Conservation (phyloP, 306 rosid genomes). For the Quercus rubra region DNA sequence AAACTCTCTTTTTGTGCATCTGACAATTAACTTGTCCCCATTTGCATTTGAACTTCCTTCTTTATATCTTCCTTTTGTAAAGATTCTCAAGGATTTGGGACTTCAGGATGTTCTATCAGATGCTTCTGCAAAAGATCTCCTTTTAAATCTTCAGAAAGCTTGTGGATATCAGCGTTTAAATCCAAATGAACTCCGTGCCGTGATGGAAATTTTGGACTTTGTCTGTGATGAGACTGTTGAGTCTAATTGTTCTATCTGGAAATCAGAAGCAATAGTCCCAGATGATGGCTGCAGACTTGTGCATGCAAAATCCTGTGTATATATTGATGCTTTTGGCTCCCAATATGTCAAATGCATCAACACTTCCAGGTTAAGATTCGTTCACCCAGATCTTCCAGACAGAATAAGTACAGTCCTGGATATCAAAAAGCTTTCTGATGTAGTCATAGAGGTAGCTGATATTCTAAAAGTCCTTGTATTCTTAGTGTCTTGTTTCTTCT, state of each 20-base stretch:
- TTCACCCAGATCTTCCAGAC: conserved; percentile 87
- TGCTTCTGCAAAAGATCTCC: conserved; percentile 78
- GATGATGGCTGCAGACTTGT: conserved; percentile 96
- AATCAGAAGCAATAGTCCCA: conserved; percentile 78
- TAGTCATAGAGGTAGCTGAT: conserved; percentile 72
- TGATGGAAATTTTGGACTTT: conserved; percentile 79
- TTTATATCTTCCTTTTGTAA: conserved; percentile 73
- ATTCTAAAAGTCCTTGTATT: conserved; percentile 17
- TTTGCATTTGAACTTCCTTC: conserved; percentile 95
- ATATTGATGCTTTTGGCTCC: conserved; percentile 86
- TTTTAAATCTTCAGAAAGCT: conserved; percentile 74
- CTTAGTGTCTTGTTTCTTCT: neutral
- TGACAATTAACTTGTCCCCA: conserved; percentile 84
- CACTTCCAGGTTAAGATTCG: conserved; percentile 79
- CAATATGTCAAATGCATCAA: conserved; percentile 75
- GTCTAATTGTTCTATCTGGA: conserved; percentile 42
- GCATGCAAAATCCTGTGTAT: conserved; percentile 75
- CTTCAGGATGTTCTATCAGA: conserved; percentile 78
- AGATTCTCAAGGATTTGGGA: conserved; percentile 84
- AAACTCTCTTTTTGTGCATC: conserved; percentile 70
- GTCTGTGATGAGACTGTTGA: conserved; percentile 65
- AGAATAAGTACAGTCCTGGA: conserved; percentile 67
- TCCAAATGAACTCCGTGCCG: conserved; percentile 98
- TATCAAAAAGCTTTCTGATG: conserved; percentile 75
- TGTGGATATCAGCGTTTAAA: conserved; percentile 93